Evolutionary conservation across 306 rosid genomes (phyloP), one percentile per base, ranked within the genome.

Genomic region (Canavalia ensiformis): DNA sequence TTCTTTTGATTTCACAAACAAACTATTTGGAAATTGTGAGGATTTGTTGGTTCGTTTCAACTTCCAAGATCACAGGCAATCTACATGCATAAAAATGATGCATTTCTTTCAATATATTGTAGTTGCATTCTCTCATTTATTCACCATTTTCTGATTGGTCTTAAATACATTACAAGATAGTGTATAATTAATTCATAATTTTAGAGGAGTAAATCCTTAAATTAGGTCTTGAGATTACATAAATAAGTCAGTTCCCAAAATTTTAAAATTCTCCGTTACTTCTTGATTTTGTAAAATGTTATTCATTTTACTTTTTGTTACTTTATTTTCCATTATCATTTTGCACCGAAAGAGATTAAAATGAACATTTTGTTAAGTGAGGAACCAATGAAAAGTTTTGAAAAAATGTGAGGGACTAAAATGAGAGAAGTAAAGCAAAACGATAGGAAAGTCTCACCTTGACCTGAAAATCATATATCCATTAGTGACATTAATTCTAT

Each of bases 21-120:
- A 52, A 46, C 72, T 64, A 49, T 3, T 28, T 39, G 7, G 47
- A 78, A 66, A 67, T 7, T 65, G 52, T 78, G 66, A 29, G 45
- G 12, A 47, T 10, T 75, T 70, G 57, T 68, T 72, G 56, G 52
- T 55, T 63, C 31, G 31, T 78, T n/a, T 66, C n/a, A 34, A 65
- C 37, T 52, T 64, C 30, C n/a, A 34, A 65, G 45, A 62, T 64
- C 30, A 49, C 7, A 64, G 18, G 29, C 69, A 60, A 73, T 5
- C 51, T 34, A 47, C 60, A 71, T 84, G 78, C 62, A 65, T 10
- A 46, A 47, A 67, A 25, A 30, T 58, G 8, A 11, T 68, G 29
- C 49, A 50, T 66, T 64, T 63, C 68, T 56, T 76, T 71, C 45
- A 44, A 31, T 3, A 4, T 7, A 44, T 39, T 2, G 35, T 39